These are phyloP conservation scores for Fusarium pseudograminearum DNA, from an alignment of 2,329 filamentous ascomycete genomes.

Conservation along the genomic window DNA sequence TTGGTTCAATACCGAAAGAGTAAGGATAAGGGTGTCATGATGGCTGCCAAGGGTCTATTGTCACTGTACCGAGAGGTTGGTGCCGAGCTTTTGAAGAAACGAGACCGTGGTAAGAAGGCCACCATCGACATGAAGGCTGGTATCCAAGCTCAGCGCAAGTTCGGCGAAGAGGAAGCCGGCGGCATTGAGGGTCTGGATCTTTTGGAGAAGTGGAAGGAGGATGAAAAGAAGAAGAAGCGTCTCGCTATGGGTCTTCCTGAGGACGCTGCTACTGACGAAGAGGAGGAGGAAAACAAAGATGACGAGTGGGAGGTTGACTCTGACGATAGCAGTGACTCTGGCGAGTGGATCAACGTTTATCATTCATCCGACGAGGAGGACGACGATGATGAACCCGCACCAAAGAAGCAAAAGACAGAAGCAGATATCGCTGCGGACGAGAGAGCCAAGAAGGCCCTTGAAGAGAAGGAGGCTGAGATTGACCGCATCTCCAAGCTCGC, in stretches of 20 bases:
- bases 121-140: conserved; percentile 83
- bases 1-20: conserved; percentile 95
- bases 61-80: conserved; percentile 92
- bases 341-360: conserved; percentile 93
- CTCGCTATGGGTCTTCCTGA: conserved; percentile 76
- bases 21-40: conserved; percentile 99
- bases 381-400: conserved; percentile 74
- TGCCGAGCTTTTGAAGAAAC: conserved; percentile 87
- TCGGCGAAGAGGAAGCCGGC: conserved; percentile 83
- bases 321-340: conserved; percentile 75
- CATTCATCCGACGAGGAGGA: conserved; percentile 81
- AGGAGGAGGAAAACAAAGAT: conserved; percentile 68
- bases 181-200: conserved; percentile 93
- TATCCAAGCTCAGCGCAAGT: conserved; percentile 80
- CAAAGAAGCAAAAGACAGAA: conserved; percentile 57
- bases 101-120: conserved; percentile 91
- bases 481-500: conserved; percentile 78
- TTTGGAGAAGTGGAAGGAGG: conserved; percentile 92
- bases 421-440: conserved; percentile 54
- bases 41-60: conserved; percentile 93
- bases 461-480: conserved; percentile 58
- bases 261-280: conserved; percentile 69
- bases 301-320: conserved; percentile 73
- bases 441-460: conserved; percentile 53
- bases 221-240: conserved; percentile 81